These are phyloP conservation scores for Hanseniaspora uvarum DNA, from an alignment of 1,139 yeast genomes.

Conservation along the genomic window DNA sequence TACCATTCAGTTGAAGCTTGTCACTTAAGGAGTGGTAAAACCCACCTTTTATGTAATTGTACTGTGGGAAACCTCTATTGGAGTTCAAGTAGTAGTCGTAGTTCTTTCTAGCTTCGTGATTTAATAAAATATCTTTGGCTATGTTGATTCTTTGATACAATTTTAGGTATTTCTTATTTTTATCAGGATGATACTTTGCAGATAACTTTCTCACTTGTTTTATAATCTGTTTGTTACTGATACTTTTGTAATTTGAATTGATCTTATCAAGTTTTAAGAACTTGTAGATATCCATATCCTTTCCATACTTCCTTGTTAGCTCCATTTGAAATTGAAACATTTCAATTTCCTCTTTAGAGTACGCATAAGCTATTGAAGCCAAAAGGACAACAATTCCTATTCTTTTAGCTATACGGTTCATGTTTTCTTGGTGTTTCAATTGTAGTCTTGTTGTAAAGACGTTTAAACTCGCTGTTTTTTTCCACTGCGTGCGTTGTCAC, in stretches of 20 bases:
- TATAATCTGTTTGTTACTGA: slow-evolving; percentile 55
- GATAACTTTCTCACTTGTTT: slow-evolving; percentile 68
- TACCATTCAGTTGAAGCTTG: slow-evolving; percentile 30
- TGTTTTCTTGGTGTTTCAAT: neutral
- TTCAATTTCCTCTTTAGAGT: slow-evolving; percentile 58
- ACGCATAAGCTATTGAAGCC: slow-evolving; percentile 23
- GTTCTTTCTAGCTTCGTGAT: slow-evolving; percentile 52
- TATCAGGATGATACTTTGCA: slow-evolving; percentile 75
- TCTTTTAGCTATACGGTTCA: neutral
- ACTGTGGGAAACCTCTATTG: slow-evolving; percentile 75
- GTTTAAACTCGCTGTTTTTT: too few relatives aligned
- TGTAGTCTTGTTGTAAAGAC: too few relatives aligned
- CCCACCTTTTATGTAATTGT: slow-evolving; percentile 52
- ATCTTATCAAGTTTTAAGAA: slow-evolving; percentile 48
- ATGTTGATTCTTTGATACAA: slow-evolving; percentile 61
- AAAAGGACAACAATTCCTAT: slow-evolving; percentile 12
- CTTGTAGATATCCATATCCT: slow-evolving; percentile 55
- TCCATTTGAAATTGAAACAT: slow-evolving; percentile 67
- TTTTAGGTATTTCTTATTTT: slow-evolving; percentile 37
- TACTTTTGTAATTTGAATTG: slow-evolving; percentile 1
- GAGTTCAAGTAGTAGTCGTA: slow-evolving; percentile 65
- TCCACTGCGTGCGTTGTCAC: too few relatives aligned
- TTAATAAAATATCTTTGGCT: slow-evolving; percentile 63
- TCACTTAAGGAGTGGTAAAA: slow-evolving; percentile 22
- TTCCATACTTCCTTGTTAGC: slow-evolving; percentile 53